Evolutionary conservation across 2,329 filamentous ascomycete genomes (phyloP), one percentile per base, ranked within the genome.

Genomic region (Paraphaeosphaeria sporulosa): DNA sequence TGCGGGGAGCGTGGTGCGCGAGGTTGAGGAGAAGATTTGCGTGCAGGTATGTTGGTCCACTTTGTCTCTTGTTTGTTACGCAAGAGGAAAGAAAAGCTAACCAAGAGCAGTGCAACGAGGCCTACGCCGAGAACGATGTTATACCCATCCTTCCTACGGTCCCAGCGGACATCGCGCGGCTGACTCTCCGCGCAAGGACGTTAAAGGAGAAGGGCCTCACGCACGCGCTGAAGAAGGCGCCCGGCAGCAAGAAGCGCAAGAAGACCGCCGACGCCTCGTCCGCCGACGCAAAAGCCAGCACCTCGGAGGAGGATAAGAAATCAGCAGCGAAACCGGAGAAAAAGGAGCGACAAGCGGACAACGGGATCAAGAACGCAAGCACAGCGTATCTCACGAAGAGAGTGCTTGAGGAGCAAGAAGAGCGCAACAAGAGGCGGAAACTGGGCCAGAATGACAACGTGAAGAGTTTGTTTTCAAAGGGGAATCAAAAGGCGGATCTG

Each of bases 361-460:
- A 84, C 55, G 88, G 90, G 12, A 97, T 98, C 77, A 97, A 97
- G 76, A 96, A 98, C 69, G 83, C 92, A 0, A 86, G 92, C 57
- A 95, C 95, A 0, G 94, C 94, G 0, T 90, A 89, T 3, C 80
- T 99, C 46, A 96, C 94, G 0, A 91, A 91, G 0, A 93, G 89
- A 68, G 94, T 99, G 0, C 77, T 98, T 27, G 90, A 90, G 25
- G 94, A 98, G 71, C 92, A 97, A 75, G 91, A 94, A 53, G 88
- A 90, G 71, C 85, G 86, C 58, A 93, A 93, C 66, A 97, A 94
- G 80, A 83, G 89, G 66, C 84, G 91, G 62, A 96, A 91, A 72
- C 71, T 93, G 67, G 88, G 85, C 3, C 81, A 80, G 30, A 83
- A 82, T 62, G 77, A 81, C 15, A 83, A 82, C 53, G 73, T 84